These are phyloP conservation scores for Populus trichocarpa DNA, from an alignment of 441 rosid species.

Conservation along the genomic window DNA sequence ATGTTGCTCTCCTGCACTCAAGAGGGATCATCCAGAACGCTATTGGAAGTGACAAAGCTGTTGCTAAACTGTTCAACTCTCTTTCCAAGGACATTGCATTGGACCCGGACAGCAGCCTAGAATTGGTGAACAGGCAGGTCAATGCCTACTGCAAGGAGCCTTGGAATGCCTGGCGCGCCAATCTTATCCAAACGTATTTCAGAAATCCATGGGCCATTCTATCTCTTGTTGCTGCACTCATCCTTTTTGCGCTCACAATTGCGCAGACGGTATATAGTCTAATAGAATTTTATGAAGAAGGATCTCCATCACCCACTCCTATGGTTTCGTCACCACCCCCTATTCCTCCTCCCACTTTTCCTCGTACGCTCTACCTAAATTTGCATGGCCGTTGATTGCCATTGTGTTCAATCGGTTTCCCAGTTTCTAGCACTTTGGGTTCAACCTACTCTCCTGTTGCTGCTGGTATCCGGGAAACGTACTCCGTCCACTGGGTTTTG, in stretches of 20 bases:
- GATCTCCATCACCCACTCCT: neutral
- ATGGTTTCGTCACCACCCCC: neutral
- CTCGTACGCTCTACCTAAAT: neutral
- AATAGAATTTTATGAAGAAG: neutral
- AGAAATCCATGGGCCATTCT: slow-evolving; percentile 43
- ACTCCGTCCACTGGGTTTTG: too few species aligned
- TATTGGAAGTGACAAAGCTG: slow-evolving; percentile 41
- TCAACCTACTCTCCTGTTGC: too few species aligned
- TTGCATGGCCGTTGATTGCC: neutral
- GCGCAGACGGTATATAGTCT: slow-evolving; percentile 30
- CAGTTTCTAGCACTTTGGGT: too few species aligned
- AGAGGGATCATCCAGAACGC: slow-evolving; percentile 42
- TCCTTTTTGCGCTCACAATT: slow-evolving; percentile 42
- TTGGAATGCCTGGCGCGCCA: slow-evolving; percentile 43
- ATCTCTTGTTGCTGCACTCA: slow-evolving; percentile 30
- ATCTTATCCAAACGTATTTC: slow-evolving; percentile 36
- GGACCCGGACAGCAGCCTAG: slow-evolving; percentile 30
- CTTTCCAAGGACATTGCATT: slow-evolving; percentile 31
- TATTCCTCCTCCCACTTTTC: neutral
- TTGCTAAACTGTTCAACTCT: slow-evolving; percentile 44
- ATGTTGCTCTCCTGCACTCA: slow-evolving; percentile 39
- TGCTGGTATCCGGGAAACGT: too few species aligned
- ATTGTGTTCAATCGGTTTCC: too few species aligned
- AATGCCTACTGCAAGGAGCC: slow-evolving; percentile 33
- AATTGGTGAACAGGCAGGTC: slow-evolving; percentile 24